Evolutionary conservation across 306 rosid genomes (phyloP), one percentile per base, ranked within the genome.

Genomic region (Begonia loranthoides): DNA sequence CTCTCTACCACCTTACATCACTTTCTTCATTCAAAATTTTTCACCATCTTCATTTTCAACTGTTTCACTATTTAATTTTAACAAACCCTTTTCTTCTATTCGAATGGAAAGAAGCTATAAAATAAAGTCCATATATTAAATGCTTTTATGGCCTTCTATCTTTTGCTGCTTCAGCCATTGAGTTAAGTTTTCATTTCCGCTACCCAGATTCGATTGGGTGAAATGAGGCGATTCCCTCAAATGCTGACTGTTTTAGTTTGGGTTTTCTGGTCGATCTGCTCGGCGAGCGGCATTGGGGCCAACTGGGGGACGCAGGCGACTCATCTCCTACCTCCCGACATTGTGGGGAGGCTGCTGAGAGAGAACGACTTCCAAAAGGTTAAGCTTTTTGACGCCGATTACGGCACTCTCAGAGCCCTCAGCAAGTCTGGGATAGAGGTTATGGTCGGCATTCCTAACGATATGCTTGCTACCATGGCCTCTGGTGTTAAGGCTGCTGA

Each of bases 391-490:
- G 97, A 90, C 40, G 97, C 95, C 39, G 94, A 85, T 56, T 38
- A 80, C 5, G 9, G 13, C 13, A 73, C 71, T 50, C 54, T 90
- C 51, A 62, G 60, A 52, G 81, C 94, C 66, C 67, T 90, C 0
- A 68, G 71, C 51, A 80, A 76, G 65, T 80, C 95, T 58, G 92
- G 85, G 71, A 76, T 90, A 56, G 85, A 90, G 51, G 97, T 79
- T 10, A 90, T 85, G 92, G 94, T 90, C 22, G 97, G 97, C 15
- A 90, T 90, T 49, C 97, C 95, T 9, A 90, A 90, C 60, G 94
- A 90, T 28, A 54, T 85, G 95, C 95, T 90, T 8, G 57, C 40
- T 60, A 65, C 68, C 47, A 33, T 90, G 70, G 81, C 97, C 57
- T 76, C 57, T 19, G 80, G 83, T 60, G 43, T 54, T 38, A 53